phyloP scores from a whole-genome alignment of 1,284 basidiomycete genomes.

The Ceraceosorus guamensis region DNA sequence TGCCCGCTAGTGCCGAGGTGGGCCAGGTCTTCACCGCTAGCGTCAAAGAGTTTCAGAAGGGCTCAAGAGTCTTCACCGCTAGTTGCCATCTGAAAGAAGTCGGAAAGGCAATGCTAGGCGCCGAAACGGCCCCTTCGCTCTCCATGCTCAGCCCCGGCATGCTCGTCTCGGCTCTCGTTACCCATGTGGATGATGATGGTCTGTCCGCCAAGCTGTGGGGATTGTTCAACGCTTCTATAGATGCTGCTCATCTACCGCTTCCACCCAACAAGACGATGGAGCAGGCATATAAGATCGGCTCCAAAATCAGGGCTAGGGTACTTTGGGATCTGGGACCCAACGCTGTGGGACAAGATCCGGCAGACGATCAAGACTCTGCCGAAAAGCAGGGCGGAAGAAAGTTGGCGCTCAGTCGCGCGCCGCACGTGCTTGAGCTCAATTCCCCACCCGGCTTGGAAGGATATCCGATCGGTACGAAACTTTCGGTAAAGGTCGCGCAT shows the following conservation, averaged over 20 bases:
- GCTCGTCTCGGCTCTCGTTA: conserved; percentile 77
- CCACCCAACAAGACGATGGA: conserved; percentile 35
- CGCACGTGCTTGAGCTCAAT: conserved; percentile 30
- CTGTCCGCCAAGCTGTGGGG: conserved; percentile 85
- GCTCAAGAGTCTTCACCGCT: conserved; percentile 44
- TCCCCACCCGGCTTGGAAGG: conserved; percentile 20
- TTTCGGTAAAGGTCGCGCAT: conserved; percentile 29
- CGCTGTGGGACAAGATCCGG: conserved; percentile 7
- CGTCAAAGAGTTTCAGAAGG: conserved; percentile 44
- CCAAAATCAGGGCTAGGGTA: conserved; percentile 69
- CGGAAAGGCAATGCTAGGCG: conserved; percentile 18
- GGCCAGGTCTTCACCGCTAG: conserved; percentile 46
- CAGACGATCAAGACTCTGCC: conserved; percentile 9
- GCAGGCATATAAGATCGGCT: conserved; percentile 58
- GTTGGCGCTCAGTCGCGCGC: conserved; percentile 36
- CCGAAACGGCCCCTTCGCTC: conserved; percentile 51
- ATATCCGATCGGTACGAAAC: conserved; percentile 33
- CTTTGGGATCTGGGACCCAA: conserved; percentile 57
- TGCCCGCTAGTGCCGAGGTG: conserved; percentile 30
- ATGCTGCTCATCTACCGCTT: conserved; percentile 64
- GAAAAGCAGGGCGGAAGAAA: conserved; percentile 29
- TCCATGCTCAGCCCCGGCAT: conserved; percentile 78
- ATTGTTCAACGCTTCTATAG: conserved; percentile 86
- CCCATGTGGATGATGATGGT: conserved; percentile 68
- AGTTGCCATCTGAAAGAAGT: conserved; percentile 37